phyloP scores from a whole-genome alignment of 257 asterid genomes.

The Ehretia macrophylla region DNA sequence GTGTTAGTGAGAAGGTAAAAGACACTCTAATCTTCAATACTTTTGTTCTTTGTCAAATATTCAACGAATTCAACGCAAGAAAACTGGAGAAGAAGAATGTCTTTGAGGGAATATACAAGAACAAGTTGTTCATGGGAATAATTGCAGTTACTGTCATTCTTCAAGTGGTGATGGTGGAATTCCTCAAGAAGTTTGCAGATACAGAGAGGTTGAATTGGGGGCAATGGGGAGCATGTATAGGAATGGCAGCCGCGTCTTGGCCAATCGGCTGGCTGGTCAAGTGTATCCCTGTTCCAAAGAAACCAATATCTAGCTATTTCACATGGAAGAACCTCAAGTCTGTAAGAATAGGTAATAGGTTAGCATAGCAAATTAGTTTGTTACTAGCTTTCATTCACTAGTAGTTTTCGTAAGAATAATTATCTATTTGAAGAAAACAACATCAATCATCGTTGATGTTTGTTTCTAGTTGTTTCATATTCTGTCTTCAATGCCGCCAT shows the following conservation, averaged over 20 bases:
- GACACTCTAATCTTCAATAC: conserved; percentile 23
- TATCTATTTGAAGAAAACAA: too few species aligned
- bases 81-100: conserved; percentile 28
- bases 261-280: conserved; percentile 37
- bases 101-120: conserved; percentile 31
- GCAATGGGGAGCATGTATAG: conserved; percentile 36
- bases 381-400: too few species aligned
- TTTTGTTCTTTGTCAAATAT: conserved; percentile 28
- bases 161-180: conserved; percentile 36
- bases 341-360: too few species aligned
- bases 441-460: too few species aligned
- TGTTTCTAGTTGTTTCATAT: too few species aligned
- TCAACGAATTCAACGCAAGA: conserved; percentile 28
- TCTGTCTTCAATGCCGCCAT: too few species aligned
- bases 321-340: conserved; percentile 5
- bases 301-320: conserved; percentile 19
- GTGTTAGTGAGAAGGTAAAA: neutral
- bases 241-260: conserved; percentile 31
- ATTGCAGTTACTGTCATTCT: conserved; percentile 26
- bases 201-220: conserved; percentile 37
- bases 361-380: neutral
- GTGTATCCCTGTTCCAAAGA: conserved; percentile 30
- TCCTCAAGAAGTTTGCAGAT: conserved; percentile 29
- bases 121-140: conserved; percentile 31
- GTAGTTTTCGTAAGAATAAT: too few species aligned